Evolutionary conservation across 805 yeast genomes (phyloP).

Genomic region (Saccharomycopsis vini): DNA sequence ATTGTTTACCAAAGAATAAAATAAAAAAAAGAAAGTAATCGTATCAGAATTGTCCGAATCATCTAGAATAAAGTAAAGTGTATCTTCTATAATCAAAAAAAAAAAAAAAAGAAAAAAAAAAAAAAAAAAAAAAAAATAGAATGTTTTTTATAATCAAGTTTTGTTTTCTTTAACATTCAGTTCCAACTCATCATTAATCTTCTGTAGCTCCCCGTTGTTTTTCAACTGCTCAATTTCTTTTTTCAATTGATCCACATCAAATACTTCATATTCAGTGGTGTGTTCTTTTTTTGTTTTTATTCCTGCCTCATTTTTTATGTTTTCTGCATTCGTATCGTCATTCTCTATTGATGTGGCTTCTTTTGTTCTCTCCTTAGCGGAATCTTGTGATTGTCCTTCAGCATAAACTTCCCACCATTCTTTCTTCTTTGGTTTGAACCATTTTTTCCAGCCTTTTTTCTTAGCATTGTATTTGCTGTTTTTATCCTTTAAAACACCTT

Average conservation of each 20-base stretch:
- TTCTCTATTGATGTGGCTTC: no score
- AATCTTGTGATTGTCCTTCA: slow-evolving; percentile 26
- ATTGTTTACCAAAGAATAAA: no score
- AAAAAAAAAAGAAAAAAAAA: no score
- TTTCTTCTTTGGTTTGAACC: slow-evolving; percentile 44
- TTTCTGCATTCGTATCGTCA: slow-evolving; percentile 24
- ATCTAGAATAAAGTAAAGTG: no score
- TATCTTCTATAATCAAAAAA: no score
- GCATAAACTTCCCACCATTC: slow-evolving; percentile 47
- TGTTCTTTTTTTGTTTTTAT: no score
- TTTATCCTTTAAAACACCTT: slow-evolving; percentile 39
- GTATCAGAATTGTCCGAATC: no score
- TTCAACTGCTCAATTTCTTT: slow-evolving; percentile 25
- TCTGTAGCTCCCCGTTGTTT: slow-evolving; percentile 16
- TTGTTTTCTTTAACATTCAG: no score
- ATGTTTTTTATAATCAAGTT: no score
- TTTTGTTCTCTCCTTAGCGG: slow-evolving; percentile 29
- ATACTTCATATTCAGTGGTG: slow-evolving; percentile 26
- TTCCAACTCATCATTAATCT: slow-evolving; percentile 18
- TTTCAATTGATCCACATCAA: slow-evolving; percentile 29
- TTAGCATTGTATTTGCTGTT: slow-evolving; percentile 27
- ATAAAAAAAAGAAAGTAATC: no score
- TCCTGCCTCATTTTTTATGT: no score
- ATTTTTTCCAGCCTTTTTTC: slow-evolving; percentile 32
- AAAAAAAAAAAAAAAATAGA: no score